Base-by-base conservation (phyloP, 768 basidiomycete species). In the Lactifluus echinatus region DNA sequence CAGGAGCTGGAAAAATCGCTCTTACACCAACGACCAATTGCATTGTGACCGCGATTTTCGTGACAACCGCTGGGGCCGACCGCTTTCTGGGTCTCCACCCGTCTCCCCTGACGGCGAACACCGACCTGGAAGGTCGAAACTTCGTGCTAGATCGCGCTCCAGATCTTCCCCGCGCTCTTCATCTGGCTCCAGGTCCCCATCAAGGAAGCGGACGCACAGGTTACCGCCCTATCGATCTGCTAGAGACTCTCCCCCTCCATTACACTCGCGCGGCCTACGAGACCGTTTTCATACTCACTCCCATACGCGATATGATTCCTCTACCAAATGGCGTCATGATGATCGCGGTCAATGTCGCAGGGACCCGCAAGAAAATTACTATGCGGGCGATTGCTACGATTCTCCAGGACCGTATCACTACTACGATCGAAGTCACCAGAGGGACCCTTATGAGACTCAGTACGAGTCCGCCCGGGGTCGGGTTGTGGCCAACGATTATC, bases 161-260 rank as follows among this genome's bases (percentile, higher is more conserved):
- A 40, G 33, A 15, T 61, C 57, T 10, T 47, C 55, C 29, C 43
- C 31, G 8, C 50, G 55, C n/a, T 59, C 57, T 31, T 59, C 60
- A 23, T 61, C 60, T 4, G 52, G 57, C n/a, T 61, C 60, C 26
- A 52, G 51, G n/a, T 61, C 60, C 23, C 39, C 57, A 8, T 61
- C 60, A 34, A 59, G 52, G 50, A 59, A 49, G 24, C 56, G 37
- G 23, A 61, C 50, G 5, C 60, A 61, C 57, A 53, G 60, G 33
- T 44, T 61, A 33, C 60, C 60, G 0, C 57, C 60, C 5, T 50
- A 52, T 40, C 60, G 60, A n/a, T 53, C 57, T 12, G 36, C 45
- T 19, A 47, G 52, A 47, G 51, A 42, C 33, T 61, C 60, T 19
- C 51, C 45, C 24, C 43, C 57, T 8, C 57, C 60, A 8, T 28